Base-by-base conservation (phyloP, 1,139 yeast genomes). In the Saccharomyces hybrid region DNA sequence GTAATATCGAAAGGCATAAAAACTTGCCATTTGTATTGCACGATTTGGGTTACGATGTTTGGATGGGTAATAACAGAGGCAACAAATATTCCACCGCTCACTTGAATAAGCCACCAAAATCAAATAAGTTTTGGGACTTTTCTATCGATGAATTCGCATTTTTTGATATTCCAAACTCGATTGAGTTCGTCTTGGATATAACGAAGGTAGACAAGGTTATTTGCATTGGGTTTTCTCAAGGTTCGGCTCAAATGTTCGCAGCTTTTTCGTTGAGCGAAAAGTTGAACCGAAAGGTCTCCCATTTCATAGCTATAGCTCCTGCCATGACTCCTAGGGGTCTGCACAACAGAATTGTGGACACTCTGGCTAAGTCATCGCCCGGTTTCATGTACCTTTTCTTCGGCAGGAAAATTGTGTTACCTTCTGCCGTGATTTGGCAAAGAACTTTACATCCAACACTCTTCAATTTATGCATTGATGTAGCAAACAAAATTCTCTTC, bases 291-390 rank as follows among this genome's bases (percentile, higher is more conserved):
- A 86, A 87, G 65, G 81, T 91, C 52, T 82, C 82, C 32, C 78
- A 81, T 60, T 80, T 91, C 57, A 80, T 91, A 53, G 96, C 95
- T 4, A 78, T 88, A 47, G 88, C 97, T 0, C 98, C 98, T 0
- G 98, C 98, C 1, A 87, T 95, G 73, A 88, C 97, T 0, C 98
- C 98, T 0, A 87, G 83, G 52, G 95, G 96, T 1, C 75, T 91
- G 26, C 83, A 85, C 58, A 87, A 91, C 60, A 78, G 80, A 66
- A 74, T 90, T 55, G 83, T 88, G 38, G 95, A 89, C 66, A 78
- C 90, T 0, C 75, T 91, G 48, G 80, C 88, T 60, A 84, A 88
- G 64, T 80, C 95, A 6, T 83, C 90, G 1, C 98, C 98, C 1
- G 78, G 83, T 54, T 71, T 89, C 47, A 77, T 91, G 64, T 90